Percentiles rank a stretch among this genome's conserved stretches.
Conservation (phyloP, 1,139 yeast genomes). For the Zygosaccharomyces pseudobailii region DNA sequence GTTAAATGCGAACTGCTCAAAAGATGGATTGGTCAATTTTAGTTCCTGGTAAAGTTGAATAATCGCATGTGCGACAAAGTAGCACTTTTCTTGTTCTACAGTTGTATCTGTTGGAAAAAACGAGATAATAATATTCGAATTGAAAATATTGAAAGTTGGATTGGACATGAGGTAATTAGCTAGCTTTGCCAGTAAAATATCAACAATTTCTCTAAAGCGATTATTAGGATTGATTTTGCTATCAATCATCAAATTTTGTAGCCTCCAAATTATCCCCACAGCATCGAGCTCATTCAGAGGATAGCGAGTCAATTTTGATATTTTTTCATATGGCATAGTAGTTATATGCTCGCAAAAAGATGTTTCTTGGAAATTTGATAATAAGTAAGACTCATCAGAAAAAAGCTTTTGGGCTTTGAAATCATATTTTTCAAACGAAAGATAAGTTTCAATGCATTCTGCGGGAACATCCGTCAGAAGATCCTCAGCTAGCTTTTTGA, state of each 20-base stretch:
- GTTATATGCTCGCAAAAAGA: constrained; percentile 33
- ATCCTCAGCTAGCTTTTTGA: constrained; percentile 33
- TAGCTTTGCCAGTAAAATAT: constrained; percentile 12
- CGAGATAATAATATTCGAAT: constrained; percentile 1
- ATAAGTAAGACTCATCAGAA: constrained; percentile 8
- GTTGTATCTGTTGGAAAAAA: constrained; percentile 5
- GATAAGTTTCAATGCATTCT: constrained; percentile 12
- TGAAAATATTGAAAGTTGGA: constrained; percentile 5
- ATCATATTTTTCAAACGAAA: constrained; percentile 23
- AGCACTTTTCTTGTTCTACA: constrained; percentile 1
- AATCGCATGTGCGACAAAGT: constrained; percentile 11
- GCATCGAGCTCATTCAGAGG: constrained; percentile 47
- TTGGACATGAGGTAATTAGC: constrained; percentile 11
- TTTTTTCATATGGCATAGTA: constrained; percentile 19
- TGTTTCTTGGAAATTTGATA: constrained; percentile 12
- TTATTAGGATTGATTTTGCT: constrained; percentile 11
- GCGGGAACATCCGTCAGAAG: constrained; percentile 20
- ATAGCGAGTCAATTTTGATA: constrained; percentile 30
- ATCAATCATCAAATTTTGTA: constrained; percentile 34
- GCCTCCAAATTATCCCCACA: constrained; percentile 41
- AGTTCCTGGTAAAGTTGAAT: constrained; percentile 10
- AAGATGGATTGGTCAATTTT: constrained; percentile 4
- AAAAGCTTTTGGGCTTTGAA: constrained; percentile 9
- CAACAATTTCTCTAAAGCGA: constrained; percentile 11
- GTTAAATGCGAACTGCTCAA: constrained; percentile 8